phyloP scores from a whole-genome alignment of 352 stramenopile species.

The Phytophthora nicotianae region DNA sequence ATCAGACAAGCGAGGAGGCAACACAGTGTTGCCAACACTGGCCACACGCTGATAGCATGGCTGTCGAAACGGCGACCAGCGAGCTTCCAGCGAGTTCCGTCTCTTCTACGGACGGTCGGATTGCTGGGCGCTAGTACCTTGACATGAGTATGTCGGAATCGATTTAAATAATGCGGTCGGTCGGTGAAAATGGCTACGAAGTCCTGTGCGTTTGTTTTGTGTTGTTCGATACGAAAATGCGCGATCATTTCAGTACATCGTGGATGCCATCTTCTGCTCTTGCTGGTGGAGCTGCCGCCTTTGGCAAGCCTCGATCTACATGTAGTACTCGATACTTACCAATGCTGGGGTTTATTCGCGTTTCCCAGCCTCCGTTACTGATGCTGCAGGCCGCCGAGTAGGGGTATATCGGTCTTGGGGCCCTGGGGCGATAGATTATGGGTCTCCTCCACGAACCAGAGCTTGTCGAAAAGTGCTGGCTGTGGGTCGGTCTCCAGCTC shows the following conservation, averaged over 20 bases:
- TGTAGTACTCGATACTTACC: too few relatives aligned
- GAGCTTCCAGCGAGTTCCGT: constrained; percentile 14
- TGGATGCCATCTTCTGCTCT: neutral
- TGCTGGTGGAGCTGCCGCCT: too few relatives aligned
- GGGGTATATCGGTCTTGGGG: constrained; percentile 47
- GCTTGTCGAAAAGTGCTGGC: constrained; percentile 45
- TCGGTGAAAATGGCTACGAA: constrained; percentile 10
- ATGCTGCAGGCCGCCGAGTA: constrained; percentile 31
- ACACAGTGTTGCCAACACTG: neutral
- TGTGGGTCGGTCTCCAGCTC: constrained; percentile 31
- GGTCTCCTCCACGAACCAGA: constrained; percentile 80
- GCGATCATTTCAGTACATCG: neutral
- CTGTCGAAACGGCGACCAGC: constrained; percentile 14
- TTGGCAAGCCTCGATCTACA: neutral
- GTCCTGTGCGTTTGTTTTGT: constrained; percentile 7
- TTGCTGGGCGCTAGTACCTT: neutral
- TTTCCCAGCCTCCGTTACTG: neutral
- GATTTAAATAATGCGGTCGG: constrained; percentile 1
- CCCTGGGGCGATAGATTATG: constrained; percentile 65
- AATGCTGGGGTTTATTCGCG: too few relatives aligned
- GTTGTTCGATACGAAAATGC: constrained; percentile 13
- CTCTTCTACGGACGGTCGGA: constrained; percentile 25
- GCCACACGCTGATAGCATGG: neutral
- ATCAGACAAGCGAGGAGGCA: too few relatives aligned
- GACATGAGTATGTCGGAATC: constrained; percentile 5